These are phyloP conservation scores for Durusdinium trenchii DNA, from an alignment of 73 alveolate genomes.

Conservation along the genomic window DNA sequence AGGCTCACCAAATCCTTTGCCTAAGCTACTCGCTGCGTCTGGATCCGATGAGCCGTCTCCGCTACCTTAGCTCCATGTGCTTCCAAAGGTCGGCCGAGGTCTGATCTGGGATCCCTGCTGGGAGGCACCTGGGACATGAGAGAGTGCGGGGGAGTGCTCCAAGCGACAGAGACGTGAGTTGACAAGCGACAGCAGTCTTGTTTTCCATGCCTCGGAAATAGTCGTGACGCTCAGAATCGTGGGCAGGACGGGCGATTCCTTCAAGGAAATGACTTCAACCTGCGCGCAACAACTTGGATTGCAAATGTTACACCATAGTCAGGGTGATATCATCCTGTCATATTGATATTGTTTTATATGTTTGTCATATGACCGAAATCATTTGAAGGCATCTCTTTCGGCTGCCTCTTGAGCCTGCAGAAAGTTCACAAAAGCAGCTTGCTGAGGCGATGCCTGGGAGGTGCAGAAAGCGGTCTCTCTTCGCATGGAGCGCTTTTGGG, in stretches of 20 bases:
- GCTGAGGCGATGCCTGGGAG: background rate
- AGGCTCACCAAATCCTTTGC: no score
- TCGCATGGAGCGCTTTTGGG: background rate
- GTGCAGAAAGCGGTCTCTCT: background rate
- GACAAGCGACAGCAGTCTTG: background rate
- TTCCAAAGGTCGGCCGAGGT: no score
- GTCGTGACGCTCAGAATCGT: slow-evolving; percentile 20
- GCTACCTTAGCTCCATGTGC: no score
- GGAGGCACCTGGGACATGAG: no score
- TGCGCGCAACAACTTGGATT: no score
- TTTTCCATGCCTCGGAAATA: background rate
- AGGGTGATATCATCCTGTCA: no score
- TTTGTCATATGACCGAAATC: background rate
- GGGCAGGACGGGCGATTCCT: background rate
- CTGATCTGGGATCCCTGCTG: no score
- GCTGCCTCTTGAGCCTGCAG: slow-evolving; percentile 25
- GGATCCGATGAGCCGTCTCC: no score
- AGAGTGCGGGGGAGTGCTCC: no score
- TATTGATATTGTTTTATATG: background rate
- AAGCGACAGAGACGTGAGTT: no score
- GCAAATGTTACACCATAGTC: no score
- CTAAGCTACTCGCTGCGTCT: no score
- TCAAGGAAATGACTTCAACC: background rate
- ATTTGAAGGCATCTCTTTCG: background rate
- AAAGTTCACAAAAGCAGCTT: background rate